phyloP scores from a whole-genome alignment of 495 filamentous ascomycete species.

The Lasiosphaeriaceae sp. region DNA sequence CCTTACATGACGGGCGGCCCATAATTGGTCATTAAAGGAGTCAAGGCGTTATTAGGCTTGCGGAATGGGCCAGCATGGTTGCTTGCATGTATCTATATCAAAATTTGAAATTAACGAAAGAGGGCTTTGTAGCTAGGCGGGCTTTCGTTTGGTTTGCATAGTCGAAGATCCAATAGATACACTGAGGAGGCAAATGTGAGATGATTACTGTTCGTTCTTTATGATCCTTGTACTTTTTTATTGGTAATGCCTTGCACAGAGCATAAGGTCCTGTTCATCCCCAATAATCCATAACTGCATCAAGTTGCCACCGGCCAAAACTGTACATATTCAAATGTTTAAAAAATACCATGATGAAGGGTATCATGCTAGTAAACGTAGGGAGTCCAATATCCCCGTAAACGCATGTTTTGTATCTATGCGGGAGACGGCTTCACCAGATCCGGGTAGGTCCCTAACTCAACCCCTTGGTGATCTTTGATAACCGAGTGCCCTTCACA shows the following conservation, averaged over 20 bases:
- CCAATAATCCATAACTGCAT: too few species aligned
- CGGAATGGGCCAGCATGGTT: not conserved
- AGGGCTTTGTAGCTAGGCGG: too few species aligned
- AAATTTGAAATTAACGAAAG: not conserved
- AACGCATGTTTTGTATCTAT: not conserved
- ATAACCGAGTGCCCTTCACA: slow-evolving; percentile 40
- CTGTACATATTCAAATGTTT: not conserved
- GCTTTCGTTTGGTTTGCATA: too few species aligned
- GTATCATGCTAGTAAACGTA: not conserved
- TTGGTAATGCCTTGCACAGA: too few species aligned
- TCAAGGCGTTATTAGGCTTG: slow-evolving; percentile 12
- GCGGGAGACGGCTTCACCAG: not conserved
- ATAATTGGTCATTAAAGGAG: not conserved
- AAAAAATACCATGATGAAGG: not conserved
- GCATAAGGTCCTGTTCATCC: too few species aligned
- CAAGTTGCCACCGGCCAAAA: too few species aligned
- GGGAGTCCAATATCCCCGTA: not conserved
- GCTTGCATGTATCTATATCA: slow-evolving; percentile 1
- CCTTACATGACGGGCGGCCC: too few species aligned
- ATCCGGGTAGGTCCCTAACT: not conserved
- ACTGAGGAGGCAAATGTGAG: too few species aligned
- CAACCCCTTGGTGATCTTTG: slow-evolving; percentile 21
- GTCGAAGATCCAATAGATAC: too few species aligned
- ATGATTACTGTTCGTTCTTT: too few species aligned
- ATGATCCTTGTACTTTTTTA: too few species aligned